These are phyloP conservation scores for Pseudogymnoascus sp. DNA, from an alignment of 2,329 filamentous ascomycete genomes.

Conservation along the genomic window DNA sequence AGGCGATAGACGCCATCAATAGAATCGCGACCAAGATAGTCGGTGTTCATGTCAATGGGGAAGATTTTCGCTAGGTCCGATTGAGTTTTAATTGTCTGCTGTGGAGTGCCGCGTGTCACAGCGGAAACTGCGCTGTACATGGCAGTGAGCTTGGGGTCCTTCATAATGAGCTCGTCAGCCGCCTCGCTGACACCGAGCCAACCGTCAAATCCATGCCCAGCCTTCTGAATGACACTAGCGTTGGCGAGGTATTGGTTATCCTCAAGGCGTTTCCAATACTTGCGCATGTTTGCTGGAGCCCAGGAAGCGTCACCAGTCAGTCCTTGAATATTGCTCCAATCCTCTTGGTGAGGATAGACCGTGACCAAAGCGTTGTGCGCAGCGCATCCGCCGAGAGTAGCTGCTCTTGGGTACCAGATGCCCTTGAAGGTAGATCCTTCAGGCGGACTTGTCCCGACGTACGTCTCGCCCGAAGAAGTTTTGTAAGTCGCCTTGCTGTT, in stretches of 20 bases:
- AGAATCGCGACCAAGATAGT: constrained; percentile 14
- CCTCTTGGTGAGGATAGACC: constrained; percentile 33
- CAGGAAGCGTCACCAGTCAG: constrained; percentile 38
- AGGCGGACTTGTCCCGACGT: constrained; percentile 27
- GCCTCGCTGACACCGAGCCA: constrained; percentile 24
- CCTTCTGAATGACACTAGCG: constrained; percentile 25
- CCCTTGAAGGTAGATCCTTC: constrained; percentile 28
- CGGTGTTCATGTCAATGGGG: constrained; percentile 21
- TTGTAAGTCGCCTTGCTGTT: constrained; percentile 37
- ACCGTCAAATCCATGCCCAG: constrained; percentile 37
- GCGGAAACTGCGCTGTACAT: constrained; percentile 17
- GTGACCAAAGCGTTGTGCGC: constrained; percentile 32
- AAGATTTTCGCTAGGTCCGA: constrained; percentile 12
- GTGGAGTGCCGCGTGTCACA: constrained; percentile 12
- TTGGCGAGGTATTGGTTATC: constrained; percentile 35
- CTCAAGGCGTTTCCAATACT: constrained; percentile 37
- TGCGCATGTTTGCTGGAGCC: constrained; percentile 34
- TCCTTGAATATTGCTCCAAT: constrained; percentile 35
- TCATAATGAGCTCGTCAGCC: constrained; percentile 11
- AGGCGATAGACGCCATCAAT: constrained; percentile 20
- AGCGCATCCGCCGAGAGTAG: constrained; percentile 32
- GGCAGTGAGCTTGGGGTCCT: constrained; percentile 17
- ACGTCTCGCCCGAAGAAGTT: constrained; percentile 15
- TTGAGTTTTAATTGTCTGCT: constrained; percentile 9
- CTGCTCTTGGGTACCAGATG: constrained; percentile 33